Conservation (phyloP, 2,329 filamentous ascomycete species). For the Penicillium sp. region DNA sequence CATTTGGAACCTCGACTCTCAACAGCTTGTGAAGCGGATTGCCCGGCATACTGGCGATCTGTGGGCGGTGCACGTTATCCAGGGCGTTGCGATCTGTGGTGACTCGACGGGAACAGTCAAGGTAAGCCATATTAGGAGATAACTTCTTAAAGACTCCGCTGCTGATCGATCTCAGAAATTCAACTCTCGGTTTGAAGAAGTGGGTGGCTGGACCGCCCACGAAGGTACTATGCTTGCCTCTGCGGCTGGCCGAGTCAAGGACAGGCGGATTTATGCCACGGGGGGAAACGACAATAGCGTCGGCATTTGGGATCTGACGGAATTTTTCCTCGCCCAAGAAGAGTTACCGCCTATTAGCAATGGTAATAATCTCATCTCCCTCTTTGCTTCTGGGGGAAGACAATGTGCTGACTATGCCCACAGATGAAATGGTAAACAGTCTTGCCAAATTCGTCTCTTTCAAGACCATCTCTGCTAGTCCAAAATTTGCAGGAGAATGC, state of each 20-base stretch:
- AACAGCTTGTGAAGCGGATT: slow-evolving; percentile 84
- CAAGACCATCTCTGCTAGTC: slow-evolving; percentile 85
- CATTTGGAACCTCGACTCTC: slow-evolving; percentile 94
- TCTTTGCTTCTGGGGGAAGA: background rate
- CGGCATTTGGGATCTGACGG: slow-evolving; percentile 79
- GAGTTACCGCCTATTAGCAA: slow-evolving; percentile 58
- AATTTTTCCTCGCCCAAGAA: slow-evolving; percentile 52
- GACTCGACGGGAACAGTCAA: slow-evolving; percentile 86
- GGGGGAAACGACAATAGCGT: slow-evolving; percentile 91
- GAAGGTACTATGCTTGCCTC: slow-evolving; percentile 85
- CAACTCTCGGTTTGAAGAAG: slow-evolving; percentile 80
- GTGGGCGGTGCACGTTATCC: slow-evolving; percentile 81
- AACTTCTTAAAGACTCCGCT: background rate
- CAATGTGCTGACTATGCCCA: background rate
- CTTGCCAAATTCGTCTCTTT: slow-evolving; percentile 86
- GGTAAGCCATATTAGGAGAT: slow-evolving; percentile 52
- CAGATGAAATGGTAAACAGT: slow-evolving; percentile 66
- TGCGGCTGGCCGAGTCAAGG: slow-evolving; percentile 68
- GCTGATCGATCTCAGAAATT: slow-evolving; percentile 55
- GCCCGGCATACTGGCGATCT: slow-evolving; percentile 79
- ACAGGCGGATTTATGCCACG: slow-evolving; percentile 83
- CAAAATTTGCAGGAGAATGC: slow-evolving; percentile 87
- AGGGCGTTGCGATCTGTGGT: slow-evolving; percentile 82
- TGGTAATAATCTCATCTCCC: slow-evolving; percentile 46
- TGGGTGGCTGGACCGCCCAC: slow-evolving; percentile 79